phyloP scores from a whole-genome alignment of 1,284 basidiomycete species.

The Ustilago crameri region DNA sequence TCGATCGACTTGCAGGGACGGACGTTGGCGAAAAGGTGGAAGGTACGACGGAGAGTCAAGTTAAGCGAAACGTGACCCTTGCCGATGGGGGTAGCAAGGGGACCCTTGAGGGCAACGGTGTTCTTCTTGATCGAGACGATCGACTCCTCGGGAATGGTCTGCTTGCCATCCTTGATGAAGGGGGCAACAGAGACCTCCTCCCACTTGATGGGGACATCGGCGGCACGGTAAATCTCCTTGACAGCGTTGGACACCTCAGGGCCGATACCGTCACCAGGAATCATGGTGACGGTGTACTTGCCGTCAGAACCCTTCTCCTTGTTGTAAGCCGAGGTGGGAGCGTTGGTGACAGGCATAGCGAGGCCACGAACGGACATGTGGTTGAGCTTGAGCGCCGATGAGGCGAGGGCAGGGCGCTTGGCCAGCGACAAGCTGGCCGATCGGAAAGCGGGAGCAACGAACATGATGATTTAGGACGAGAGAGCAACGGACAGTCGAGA shows the following conservation, averaged over 20 bases:
- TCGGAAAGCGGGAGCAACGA: slow-evolving; percentile 45
- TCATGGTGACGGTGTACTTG: slow-evolving; percentile 92
- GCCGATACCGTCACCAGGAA: slow-evolving; percentile 94
- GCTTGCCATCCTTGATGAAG: slow-evolving; percentile 87
- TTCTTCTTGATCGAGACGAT: slow-evolving; percentile 94
- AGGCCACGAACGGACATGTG: slow-evolving; percentile 50
- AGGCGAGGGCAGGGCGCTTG: slow-evolving; percentile 49
- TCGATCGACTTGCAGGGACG: slow-evolving; percentile 94
- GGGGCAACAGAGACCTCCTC: slow-evolving; percentile 98
- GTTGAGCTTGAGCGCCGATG: slow-evolving; percentile 49
- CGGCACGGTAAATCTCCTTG: slow-evolving; percentile 90
- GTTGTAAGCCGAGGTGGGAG: slow-evolving; percentile 64
- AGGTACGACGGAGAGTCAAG: slow-evolving; percentile 93
- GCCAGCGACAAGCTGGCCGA: slow-evolving; percentile 47
- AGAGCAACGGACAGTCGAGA: slow-evolving; percentile 1
- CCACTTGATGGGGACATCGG: slow-evolving; percentile 76
- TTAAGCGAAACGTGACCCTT: slow-evolving; percentile 99
- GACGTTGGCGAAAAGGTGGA: slow-evolving; percentile 98
- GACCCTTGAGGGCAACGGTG: slow-evolving; percentile 96
- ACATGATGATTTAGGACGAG: slow-evolving; percentile 15
- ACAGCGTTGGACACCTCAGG: slow-evolving; percentile 97
- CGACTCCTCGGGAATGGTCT: slow-evolving; percentile 91
- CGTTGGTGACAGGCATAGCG: slow-evolving; percentile 55
- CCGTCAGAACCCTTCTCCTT: slow-evolving; percentile 71
- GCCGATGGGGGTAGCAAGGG: slow-evolving; percentile 77